A percentile compares a stretch with the other conserved stretches of the same genome.
These are phyloP conservation scores for Pseudopithomyces chartarum DNA, from an alignment of 2,329 filamentous ascomycete species.

Conservation along the genomic window DNA sequence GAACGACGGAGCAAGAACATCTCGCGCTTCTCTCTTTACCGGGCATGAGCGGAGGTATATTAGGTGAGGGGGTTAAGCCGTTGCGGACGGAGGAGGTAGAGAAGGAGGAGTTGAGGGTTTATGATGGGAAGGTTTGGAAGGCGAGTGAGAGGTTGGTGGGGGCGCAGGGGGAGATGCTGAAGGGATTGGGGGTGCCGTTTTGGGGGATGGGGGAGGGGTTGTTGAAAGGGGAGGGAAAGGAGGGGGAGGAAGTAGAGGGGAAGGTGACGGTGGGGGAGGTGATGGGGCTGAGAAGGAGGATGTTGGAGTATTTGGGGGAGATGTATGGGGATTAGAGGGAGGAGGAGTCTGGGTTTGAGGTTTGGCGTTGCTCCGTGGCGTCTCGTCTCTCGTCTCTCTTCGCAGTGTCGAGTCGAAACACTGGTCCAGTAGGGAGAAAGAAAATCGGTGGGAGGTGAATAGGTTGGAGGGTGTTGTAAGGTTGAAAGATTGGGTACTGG, in stretches of 20 bases:
- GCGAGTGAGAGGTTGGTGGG: slow-evolving; percentile 64
- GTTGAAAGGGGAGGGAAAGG: slow-evolving; percentile 26
- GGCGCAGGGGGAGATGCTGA: slow-evolving; percentile 62
- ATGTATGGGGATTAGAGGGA: slow-evolving; percentile 34
- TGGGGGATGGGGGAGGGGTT: slow-evolving; percentile 35
- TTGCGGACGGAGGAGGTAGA: slow-evolving; percentile 53
- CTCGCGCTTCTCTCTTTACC: slow-evolving; percentile 55
- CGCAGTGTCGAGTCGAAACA: no score
- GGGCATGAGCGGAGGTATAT: slow-evolving; percentile 32
- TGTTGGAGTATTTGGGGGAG: slow-evolving; percentile 41
- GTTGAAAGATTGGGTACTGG: no score
- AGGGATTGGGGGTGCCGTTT: slow-evolving; percentile 53
- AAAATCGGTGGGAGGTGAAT: no score
- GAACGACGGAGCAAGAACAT: slow-evolving; percentile 58
- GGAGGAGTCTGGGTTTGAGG: no score
- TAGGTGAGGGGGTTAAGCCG: slow-evolving; percentile 19
- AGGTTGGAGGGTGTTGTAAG: no score
- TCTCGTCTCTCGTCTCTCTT: no score
- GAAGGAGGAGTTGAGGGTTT: slow-evolving; percentile 60
- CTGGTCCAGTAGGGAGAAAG: no score
- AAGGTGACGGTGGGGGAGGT: slow-evolving; percentile 36
- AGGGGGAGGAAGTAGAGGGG: neutral
- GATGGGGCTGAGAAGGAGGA: slow-evolving; percentile 40
- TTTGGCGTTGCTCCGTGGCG: neutral
- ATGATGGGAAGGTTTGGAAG: slow-evolving; percentile 66